Evolutionary conservation across 1,284 basidiomycete species (phyloP).

Genomic region (Cryptococcus sp.): DNA sequence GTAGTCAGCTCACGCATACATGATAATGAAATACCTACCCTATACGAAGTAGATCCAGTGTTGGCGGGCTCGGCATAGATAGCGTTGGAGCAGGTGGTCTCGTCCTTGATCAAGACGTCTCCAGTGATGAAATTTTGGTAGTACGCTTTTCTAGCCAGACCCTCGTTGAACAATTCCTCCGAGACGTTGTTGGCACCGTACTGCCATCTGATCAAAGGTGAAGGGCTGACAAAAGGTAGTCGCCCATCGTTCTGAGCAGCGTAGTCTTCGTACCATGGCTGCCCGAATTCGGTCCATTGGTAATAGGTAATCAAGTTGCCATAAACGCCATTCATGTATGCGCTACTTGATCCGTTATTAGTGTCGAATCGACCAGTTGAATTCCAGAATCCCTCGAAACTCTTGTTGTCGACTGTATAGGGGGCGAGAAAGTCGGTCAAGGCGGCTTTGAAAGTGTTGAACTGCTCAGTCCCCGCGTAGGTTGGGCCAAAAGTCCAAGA

Average conservation of each 20-base stretch:
- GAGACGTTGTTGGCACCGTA: slow-evolving; percentile 34
- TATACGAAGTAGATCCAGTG: slow-evolving; percentile 17
- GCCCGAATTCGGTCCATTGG: slow-evolving; percentile 47
- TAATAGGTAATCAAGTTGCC: slow-evolving; percentile 45
- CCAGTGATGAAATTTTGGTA: slow-evolving; percentile 48
- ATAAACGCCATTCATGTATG: slow-evolving; percentile 43
- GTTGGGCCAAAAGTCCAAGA: slow-evolving; percentile 33
- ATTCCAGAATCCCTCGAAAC: slow-evolving; percentile 42
- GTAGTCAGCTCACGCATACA: too few relatives aligned
- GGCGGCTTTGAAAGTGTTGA: slow-evolving; percentile 47
- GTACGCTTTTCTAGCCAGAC: slow-evolving; percentile 16
- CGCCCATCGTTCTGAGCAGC: slow-evolving; percentile 45
- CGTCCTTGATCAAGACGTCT: slow-evolving; percentile 36
- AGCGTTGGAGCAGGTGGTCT: slow-evolving; percentile 46
- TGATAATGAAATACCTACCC: slow-evolving; percentile 16
- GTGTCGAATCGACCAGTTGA: slow-evolving; percentile 21
- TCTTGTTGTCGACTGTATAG: slow-evolving; percentile 40
- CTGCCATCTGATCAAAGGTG: slow-evolving; percentile 45
- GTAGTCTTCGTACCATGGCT: slow-evolving; percentile 49
- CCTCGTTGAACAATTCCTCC: slow-evolving; percentile 14
- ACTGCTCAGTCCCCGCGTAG: slow-evolving; percentile 28
- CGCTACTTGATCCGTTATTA: slow-evolving; percentile 22
- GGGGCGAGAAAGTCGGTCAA: slow-evolving; percentile 44
- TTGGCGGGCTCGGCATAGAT: slow-evolving; percentile 47
- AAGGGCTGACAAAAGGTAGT: slow-evolving; percentile 49